Evolutionary conservation across 2,329 filamentous ascomycete genomes (phyloP).

Genomic region (Coniochaeta sp.): DNA sequence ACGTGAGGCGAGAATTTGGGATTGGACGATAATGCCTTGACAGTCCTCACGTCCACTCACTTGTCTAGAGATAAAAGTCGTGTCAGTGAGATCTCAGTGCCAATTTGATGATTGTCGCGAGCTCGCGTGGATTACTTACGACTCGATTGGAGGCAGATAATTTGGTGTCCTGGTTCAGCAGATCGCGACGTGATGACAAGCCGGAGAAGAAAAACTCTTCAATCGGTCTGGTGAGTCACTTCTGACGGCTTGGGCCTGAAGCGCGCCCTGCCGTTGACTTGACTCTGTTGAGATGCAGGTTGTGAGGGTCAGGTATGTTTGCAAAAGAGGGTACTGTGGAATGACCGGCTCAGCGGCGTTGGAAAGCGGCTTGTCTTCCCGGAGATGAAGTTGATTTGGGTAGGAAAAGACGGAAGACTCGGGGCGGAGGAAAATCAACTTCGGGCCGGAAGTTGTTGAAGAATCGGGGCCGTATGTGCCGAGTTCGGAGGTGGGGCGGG

Average conservation of each 20-base stretch:
- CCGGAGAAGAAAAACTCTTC: not conserved
- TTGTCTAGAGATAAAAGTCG: too few species aligned
- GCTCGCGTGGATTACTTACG: not conserved
- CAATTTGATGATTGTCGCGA: too few species aligned
- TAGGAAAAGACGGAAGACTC: not conserved
- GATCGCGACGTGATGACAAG: not conserved
- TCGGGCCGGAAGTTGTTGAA: not conserved
- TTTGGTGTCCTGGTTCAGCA: not conserved
- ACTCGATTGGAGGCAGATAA: not conserved
- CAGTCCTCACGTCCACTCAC: too few species aligned
- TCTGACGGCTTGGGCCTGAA: not conserved
- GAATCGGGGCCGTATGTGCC: not conserved
- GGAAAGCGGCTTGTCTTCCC: not conserved
- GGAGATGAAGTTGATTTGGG: not conserved
- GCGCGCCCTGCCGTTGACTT: not conserved
- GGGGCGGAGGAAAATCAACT: not conserved
- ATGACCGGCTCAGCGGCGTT: too few species aligned
- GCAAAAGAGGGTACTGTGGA: not conserved
- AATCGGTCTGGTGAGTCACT: not conserved
- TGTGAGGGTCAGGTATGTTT: not conserved
- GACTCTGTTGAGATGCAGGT: not conserved
- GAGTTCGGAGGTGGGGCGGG: not conserved
- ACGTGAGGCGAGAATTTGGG: not conserved
- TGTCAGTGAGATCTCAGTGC: too few species aligned
- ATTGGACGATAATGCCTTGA: not conserved